Evolutionary conservation across 225 moss, liverwort and hornwort species (phyloP).

Genomic region (Marchantia paleacea): DNA sequence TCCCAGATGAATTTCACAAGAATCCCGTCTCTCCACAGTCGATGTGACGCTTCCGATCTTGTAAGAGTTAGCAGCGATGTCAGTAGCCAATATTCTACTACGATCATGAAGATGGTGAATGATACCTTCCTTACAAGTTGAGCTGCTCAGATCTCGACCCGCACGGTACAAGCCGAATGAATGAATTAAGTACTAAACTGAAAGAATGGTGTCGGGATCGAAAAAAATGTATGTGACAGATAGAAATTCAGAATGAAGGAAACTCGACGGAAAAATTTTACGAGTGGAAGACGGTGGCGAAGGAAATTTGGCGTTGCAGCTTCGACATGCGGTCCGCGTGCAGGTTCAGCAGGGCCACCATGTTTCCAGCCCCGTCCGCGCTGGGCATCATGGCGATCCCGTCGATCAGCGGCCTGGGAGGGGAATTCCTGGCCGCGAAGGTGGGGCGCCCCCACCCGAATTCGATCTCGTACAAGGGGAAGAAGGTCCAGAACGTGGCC

Average conservation of each 20-base stretch:
- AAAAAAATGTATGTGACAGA: conserved; percentile 11
- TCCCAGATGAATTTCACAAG: neutral
- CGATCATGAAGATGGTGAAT: neutral
- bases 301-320: conserved; percentile 39
- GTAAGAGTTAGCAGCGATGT: neutral
- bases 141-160: neutral
- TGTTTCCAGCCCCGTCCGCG: conserved; percentile 28
- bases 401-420: conserved; percentile 35
- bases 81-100: neutral
- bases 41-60: neutral
- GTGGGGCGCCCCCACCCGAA: conserved; percentile 37
- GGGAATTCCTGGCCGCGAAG: conserved; percentile 40
- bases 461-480: conserved; percentile 41
- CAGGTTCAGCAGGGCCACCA: conserved; percentile 41
- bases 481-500: conserved; percentile 43
- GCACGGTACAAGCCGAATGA: neutral
- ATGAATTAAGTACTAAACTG: neutral
- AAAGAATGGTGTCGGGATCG: neutral
- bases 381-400: conserved; percentile 49
- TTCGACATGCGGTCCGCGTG: conserved; percentile 40
- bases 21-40: neutral
- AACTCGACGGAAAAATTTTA: neutral
- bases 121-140: neutral
- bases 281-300: conserved; percentile 33
- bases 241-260: neutral